Conservation (phyloP, 179 eudicot species). For the Spergularia azorica region DNA sequence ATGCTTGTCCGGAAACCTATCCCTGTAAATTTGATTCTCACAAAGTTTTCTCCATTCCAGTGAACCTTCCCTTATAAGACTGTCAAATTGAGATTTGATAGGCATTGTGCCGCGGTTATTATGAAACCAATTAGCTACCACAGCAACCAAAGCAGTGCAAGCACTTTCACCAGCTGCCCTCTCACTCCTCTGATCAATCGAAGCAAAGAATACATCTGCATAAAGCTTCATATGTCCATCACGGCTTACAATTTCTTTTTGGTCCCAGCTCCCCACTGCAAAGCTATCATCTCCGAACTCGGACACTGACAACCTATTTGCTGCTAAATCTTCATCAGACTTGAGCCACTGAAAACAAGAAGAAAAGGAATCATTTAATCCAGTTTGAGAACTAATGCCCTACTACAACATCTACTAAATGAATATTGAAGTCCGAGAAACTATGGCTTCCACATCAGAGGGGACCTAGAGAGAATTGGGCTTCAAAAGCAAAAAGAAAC, state of each 20-base stretch:
- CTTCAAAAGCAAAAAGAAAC: not conserved
- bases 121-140: slow-evolving; percentile 88
- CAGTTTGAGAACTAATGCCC: not conserved
- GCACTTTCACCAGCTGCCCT: slow-evolving; percentile 93
- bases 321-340: slow-evolving; percentile 54
- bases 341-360: slow-evolving; percentile 45
- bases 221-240: slow-evolving; percentile 78
- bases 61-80: slow-evolving; percentile 78
- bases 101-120: slow-evolving; percentile 65
- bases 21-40: slow-evolving; percentile 51
- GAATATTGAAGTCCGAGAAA: not conserved
- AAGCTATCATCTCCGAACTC: slow-evolving; percentile 86
- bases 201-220: slow-evolving; percentile 74
- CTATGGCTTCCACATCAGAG: not conserved
- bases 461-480: not conserved
- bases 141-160: slow-evolving; percentile 87
- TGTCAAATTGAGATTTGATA: slow-evolving; percentile 74
- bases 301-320: slow-evolving; percentile 46
- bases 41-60: slow-evolving; percentile 85
- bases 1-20: slow-evolving; percentile 81
- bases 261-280: slow-evolving; percentile 86
- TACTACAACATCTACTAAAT: not conserved
- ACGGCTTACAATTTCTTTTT: slow-evolving; percentile 66
- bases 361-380: not conserved
- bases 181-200: slow-evolving; percentile 86